phyloP scores from a whole-genome alignment of 169 alveolate species.

The Cryptosporidium ryanae region DNA sequence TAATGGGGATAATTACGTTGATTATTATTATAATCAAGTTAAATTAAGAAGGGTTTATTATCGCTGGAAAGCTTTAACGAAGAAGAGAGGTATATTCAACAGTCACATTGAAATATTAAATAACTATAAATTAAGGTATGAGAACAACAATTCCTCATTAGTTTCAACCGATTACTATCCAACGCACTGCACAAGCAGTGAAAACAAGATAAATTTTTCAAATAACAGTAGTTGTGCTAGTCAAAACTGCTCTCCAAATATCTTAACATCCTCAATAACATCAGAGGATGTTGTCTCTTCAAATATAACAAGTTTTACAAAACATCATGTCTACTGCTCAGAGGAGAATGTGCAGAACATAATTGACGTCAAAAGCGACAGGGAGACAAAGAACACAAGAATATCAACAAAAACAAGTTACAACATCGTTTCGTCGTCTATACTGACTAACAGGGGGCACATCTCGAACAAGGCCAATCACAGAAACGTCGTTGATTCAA shows the following conservation, averaged over 20 bases:
- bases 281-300: background rate
- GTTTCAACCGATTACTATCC: conserved; percentile 1
- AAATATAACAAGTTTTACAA: background rate
- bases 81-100: background rate
- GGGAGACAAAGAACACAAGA: background rate
- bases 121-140: conserved; percentile 3
- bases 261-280: conserved; percentile 1
- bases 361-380: too few species aligned
- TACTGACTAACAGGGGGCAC: background rate
- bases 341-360: background rate
- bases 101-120: background rate
- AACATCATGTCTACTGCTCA: background rate
- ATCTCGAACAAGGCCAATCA: too few species aligned
- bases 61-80: conserved; percentile 23
- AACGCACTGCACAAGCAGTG: background rate
- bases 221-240: too few species aligned
- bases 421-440: background rate
- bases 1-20: background rate
- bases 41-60: background rate
- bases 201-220: too few species aligned
- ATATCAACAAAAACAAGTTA: background rate
- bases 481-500: background rate
- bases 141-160: background rate
- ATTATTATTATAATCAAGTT: conserved; percentile 12
- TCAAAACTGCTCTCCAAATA: background rate